Base-by-base conservation (phyloP, 176 grass and related monocot species). In the Tillandsia leiboldiana region DNA sequence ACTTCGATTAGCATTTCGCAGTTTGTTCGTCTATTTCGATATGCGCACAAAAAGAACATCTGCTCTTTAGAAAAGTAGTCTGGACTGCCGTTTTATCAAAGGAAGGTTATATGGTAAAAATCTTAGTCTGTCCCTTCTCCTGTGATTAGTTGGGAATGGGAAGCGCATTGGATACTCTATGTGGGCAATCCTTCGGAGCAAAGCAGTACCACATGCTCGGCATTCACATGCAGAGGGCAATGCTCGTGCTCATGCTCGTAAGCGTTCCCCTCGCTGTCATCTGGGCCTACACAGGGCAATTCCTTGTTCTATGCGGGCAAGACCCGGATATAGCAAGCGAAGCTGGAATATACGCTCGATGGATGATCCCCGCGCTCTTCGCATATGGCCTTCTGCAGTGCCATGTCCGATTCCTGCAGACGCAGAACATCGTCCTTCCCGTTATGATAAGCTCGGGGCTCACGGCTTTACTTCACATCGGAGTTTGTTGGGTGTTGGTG, bases 401-500 rank as follows among this genome's bases (percentile, higher is more conserved):
- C 53, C 75, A 69, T 0, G 75, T 83, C 50, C 72, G 68, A 50
- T 83, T 84, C 51, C 70, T 96, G 58, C 91, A 96, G 58, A 77
- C 87, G 1, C 91, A 96, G 63, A 90, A 80, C 59, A 77, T 88
- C 23, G 84, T 90, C 22, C 80, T 87, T 29, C 87, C 87, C 0
- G 79, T 85, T 53, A 82, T 96, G 87, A 27, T 90, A 12, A 90
- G 84, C 78, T 78, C 87, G 2, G 84, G 70, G 1, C 59, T 74
- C 15, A 88, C 91, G 0, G 72, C 84, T 5, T 58, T 82, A 20
- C 72, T 78, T 69, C 91, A 96, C 72, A 51, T 88, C 15, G 26
- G 73, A 2, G 87, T 96, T 11, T 96, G 91, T 65, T 96, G 91
- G 91, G 14, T 90, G 15, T 53, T 96, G 70, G 91, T 96, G 51